These are phyloP conservation scores for Sanchytrium tribonematis DNA, from an alignment of 371 early-diverging fungal species.

Conservation along the genomic window DNA sequence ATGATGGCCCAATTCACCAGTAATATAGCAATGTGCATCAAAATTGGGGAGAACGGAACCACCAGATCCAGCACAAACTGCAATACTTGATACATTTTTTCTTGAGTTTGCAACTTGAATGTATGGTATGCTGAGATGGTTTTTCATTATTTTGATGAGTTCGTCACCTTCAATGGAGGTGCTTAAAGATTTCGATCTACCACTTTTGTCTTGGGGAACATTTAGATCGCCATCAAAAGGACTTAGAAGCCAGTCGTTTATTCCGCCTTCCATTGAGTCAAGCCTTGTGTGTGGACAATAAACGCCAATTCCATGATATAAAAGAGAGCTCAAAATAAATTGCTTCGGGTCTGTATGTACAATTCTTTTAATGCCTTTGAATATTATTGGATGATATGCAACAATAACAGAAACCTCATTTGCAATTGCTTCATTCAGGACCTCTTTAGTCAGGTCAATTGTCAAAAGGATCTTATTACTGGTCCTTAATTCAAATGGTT, in stretches of 20 bases:
- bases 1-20: conserved; percentile 17
- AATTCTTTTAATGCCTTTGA: conserved; percentile 11
- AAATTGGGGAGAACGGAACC: not conserved
- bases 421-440: conserved; percentile 11
- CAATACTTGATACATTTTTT: conserved; percentile 2
- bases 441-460: conserved; percentile 12
- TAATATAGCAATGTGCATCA: conserved; percentile 7
- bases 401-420: conserved; percentile 8
- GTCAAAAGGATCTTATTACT: conserved; percentile 10
- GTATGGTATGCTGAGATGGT: not conserved
- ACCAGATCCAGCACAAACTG: conserved; percentile 4
- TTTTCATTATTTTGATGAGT: not conserved
- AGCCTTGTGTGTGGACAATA: conserved; percentile 15
- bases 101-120: conserved; percentile 2
- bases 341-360: conserved; percentile 4
- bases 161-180: not conserved
- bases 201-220: conserved; percentile 1
- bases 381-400: conserved; percentile 17
- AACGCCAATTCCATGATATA: conserved; percentile 9
- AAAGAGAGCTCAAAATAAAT: not conserved
- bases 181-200: not conserved
- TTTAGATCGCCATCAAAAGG: not conserved
- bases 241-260: not conserved
- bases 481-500: not conserved
- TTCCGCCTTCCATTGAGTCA: conserved; percentile 6